Evolutionary conservation across 177 flowering plant species (phyloP).

Genomic region (Telopea speciosissima): DNA sequence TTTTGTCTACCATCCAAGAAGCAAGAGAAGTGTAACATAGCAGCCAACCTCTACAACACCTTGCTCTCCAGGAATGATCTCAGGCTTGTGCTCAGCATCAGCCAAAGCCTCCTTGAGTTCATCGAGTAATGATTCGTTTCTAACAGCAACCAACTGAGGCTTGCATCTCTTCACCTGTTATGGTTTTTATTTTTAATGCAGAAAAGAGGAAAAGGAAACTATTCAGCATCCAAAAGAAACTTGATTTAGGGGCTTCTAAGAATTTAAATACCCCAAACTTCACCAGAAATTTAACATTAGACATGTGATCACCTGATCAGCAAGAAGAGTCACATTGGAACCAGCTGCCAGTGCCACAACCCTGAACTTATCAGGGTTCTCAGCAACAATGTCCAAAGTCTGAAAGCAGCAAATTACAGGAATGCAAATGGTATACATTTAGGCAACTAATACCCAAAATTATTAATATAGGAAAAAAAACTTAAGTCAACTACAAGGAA

Average conservation of each 20-base stretch:
- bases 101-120: conserved; percentile 90
- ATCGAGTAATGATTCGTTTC: conserved; percentile 63
- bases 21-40: not conserved
- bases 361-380: conserved; percentile 87
- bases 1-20: conserved; percentile 5
- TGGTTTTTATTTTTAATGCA: not conserved
- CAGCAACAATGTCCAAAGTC: conserved; percentile 97
- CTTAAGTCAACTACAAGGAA: too few species aligned
- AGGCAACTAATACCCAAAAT: not conserved
- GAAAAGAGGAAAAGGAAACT: too few species aligned
- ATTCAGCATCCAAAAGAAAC: not conserved
- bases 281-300: not conserved
- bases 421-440: too few species aligned
- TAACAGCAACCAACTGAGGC: conserved; percentile 80
- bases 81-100: conserved; percentile 74
- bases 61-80: conserved; percentile 90
- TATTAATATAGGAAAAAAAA: not conserved
- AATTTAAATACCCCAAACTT: not conserved
- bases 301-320: conserved; percentile 66
- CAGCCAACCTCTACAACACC: conserved; percentile 74
- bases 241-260: not conserved
- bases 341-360: conserved; percentile 97
- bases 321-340: conserved; percentile 95
- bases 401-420: conserved; percentile 25
- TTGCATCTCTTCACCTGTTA: conserved; percentile 72